These are phyloP conservation scores for Boletus rufocinnamomeus DNA, from an alignment of 768 basidiomycete genomes.

Conservation along the genomic window DNA sequence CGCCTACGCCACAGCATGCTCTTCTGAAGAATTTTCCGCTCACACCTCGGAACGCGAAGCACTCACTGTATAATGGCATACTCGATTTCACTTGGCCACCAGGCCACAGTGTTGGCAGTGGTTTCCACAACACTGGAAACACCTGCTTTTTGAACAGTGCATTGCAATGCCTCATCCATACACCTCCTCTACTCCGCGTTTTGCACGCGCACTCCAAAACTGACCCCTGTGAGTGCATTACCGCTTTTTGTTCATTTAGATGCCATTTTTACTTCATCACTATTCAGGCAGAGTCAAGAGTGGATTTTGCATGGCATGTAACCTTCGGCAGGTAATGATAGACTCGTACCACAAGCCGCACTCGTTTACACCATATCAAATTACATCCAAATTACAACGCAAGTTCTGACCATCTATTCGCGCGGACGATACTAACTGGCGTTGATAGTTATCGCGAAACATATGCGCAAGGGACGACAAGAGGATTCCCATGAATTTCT, in stretches of 20 bases:
- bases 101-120: constrained; percentile 50
- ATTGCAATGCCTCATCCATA: constrained; percentile 91
- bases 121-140: constrained; percentile 85
- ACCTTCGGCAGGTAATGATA: constrained; percentile 55
- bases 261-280: constrained; percentile 11
- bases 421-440: constrained; percentile 8
- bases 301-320: constrained; percentile 81
- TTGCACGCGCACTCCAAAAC: constrained; percentile 49
- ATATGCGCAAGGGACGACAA: constrained; percentile 88
- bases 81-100: constrained; percentile 68
- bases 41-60: constrained; percentile 30
- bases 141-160: constrained; percentile 97
- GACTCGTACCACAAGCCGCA: constrained; percentile 50
- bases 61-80: constrained; percentile 49
- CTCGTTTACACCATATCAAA: constrained; percentile 61
- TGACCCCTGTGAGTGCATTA: constrained; percentile 57
- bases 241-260: neutral
- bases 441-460: constrained; percentile 81
- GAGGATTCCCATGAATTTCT: constrained; percentile 99
- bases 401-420: constrained; percentile 28
- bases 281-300: constrained; percentile 42
- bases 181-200: constrained; percentile 77
- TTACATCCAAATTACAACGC: constrained; percentile 75
- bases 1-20: constrained; percentile 28
- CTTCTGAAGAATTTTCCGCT: constrained; percentile 32